Conservation (phyloP, 2,329 filamentous ascomycete species). For the Colletotrichum tropicicola region DNA sequence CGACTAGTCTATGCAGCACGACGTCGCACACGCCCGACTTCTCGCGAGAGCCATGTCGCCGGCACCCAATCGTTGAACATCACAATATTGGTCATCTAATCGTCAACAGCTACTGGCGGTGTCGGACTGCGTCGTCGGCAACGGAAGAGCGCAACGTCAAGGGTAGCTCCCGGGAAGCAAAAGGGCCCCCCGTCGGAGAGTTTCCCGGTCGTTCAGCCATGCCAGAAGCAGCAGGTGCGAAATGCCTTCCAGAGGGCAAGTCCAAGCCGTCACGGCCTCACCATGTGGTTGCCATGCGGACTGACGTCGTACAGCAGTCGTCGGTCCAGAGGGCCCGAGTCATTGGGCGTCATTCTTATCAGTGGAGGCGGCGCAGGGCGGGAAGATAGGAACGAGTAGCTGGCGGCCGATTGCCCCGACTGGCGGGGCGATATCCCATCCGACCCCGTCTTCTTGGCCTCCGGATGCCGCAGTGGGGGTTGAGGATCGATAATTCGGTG, state of each 20-base stretch:
- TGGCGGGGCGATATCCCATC: slow-evolving; percentile 19
- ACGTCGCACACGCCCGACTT: not conserved
- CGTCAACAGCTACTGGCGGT: not conserved
- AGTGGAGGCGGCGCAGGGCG: slow-evolving; percentile 16
- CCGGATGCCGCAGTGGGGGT: slow-evolving; percentile 17
- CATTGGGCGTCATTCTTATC: slow-evolving; percentile 25
- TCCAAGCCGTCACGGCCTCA: not conserved
- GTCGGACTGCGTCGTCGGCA: slow-evolving; percentile 1
- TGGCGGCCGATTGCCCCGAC: not conserved
- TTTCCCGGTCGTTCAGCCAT: slow-evolving; percentile 2
- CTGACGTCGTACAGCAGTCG: slow-evolving; percentile 11
- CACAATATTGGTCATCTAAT: slow-evolving; percentile 22
- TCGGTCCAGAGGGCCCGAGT: slow-evolving; percentile 2
- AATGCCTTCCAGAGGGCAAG: not conserved
- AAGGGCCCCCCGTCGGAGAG: not conserved
- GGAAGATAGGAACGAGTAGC: slow-evolving; percentile 11
- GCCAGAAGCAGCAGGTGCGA: slow-evolving; percentile 24
- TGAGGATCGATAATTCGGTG: not conserved
- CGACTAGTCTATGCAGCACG: not conserved
- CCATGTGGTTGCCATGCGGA: slow-evolving; percentile 20
- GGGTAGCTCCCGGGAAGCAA: not conserved
- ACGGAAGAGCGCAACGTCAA: slow-evolving; percentile 5
- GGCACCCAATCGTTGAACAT: slow-evolving; percentile 6
- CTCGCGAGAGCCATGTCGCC: not conserved
- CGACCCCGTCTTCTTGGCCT: slow-evolving; percentile 20